phyloP scores from a whole-genome alignment of 2,329 filamentous ascomycete species.

The Curvularia hawaiiensis region DNA sequence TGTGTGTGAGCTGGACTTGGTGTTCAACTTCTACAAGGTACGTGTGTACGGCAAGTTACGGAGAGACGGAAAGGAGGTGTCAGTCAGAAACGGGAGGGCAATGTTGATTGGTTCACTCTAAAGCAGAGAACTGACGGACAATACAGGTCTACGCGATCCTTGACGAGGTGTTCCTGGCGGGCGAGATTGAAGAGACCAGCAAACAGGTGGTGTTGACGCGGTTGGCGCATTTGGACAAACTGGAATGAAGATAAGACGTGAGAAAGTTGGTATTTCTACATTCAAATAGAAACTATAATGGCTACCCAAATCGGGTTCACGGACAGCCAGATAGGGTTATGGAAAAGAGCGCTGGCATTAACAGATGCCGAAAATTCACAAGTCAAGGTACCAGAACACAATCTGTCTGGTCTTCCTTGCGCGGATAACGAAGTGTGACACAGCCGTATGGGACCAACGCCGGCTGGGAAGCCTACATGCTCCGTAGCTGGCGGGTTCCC shows the following conservation, averaged over 20 bases:
- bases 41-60: slow-evolving; percentile 22
- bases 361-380: not conserved
- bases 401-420: not conserved
- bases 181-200: slow-evolving; percentile 98
- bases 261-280: not conserved
- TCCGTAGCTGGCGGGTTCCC: not conserved
- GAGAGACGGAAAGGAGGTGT: not conserved
- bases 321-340: not conserved
- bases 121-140: slow-evolving; percentile 17
- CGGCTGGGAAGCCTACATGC: not conserved
- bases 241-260: slow-evolving; percentile 66
- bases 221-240: slow-evolving; percentile 92
- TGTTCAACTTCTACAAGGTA: slow-evolving; percentile 74
- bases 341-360: not conserved
- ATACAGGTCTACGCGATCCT: slow-evolving; percentile 90
- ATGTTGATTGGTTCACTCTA: not conserved
- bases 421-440: not conserved
- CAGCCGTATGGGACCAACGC: not conserved
- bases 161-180: slow-evolving; percentile 96
- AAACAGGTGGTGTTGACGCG: slow-evolving; percentile 96
- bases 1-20: slow-evolving; percentile 94
- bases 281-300: not conserved
- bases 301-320: not conserved
- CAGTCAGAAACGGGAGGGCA: not conserved
- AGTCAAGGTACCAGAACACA: not conserved